Conservation (phyloP, 805 yeast genomes). For the Metschnikowia aberdeeniae region DNA sequence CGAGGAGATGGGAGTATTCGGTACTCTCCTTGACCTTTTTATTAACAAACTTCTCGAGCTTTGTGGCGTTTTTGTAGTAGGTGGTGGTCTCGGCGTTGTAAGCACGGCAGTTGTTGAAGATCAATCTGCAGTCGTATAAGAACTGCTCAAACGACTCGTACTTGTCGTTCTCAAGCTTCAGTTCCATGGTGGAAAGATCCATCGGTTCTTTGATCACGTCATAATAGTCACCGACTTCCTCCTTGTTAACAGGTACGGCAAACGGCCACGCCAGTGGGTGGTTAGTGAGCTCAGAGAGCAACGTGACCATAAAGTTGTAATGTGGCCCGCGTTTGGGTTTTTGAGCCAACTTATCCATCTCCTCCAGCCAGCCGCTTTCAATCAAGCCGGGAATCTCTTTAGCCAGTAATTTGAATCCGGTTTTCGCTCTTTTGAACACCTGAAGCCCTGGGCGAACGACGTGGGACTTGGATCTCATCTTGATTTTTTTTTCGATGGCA, state of each 20-base stretch:
- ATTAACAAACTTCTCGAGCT: conserved; percentile 85
- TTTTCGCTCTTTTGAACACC: conserved; percentile 67
- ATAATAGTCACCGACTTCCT: conserved; percentile 94
- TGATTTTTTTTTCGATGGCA: conserved; percentile 80
- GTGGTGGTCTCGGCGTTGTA: conserved; percentile 95
- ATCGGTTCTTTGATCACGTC: conserved; percentile 96
- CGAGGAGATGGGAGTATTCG: conserved; percentile 81
- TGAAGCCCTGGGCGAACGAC: conserved; percentile 77
- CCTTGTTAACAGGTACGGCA: conserved; percentile 84
- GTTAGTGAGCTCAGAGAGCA: conserved; percentile 82
- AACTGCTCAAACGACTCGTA: conserved; percentile 90
- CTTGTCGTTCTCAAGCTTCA: conserved; percentile 84
- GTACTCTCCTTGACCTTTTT: conserved; percentile 83
- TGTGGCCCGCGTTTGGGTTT: conserved; percentile 93
- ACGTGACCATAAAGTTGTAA: conserved; percentile 86
- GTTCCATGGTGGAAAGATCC: conserved; percentile 96
- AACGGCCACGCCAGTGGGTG: conserved; percentile 99
- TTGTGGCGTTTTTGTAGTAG: conserved; percentile 90
- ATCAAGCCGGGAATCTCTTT: conserved; percentile 78
- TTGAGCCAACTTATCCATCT: conserved; percentile 95
- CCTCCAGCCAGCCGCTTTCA: conserved; percentile 98
- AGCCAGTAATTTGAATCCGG: conserved; percentile 28
- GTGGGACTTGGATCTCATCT: conserved; percentile 73
- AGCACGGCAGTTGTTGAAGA: conserved; percentile 86
- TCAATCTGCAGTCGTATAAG: conserved; percentile 78